phyloP scores from a whole-genome alignment of 768 basidiomycete species.

The Sporobolomyces roseus region DNA sequence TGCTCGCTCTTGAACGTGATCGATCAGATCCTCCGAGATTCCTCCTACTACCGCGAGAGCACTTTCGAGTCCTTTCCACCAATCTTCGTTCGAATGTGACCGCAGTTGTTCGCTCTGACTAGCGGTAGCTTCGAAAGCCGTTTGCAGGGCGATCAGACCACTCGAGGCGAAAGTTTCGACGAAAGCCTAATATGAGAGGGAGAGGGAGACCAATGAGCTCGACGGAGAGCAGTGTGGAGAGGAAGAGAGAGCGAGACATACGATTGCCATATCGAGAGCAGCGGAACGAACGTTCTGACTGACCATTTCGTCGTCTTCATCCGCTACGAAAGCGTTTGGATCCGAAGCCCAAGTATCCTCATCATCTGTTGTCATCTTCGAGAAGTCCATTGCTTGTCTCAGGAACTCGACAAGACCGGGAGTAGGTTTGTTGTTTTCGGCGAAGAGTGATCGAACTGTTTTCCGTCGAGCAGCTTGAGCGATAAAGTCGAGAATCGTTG shows the following conservation, averaged over 20 bases:
- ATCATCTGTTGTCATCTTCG: conserved; percentile 82
- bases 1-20: conserved; percentile 71
- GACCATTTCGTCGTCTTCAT: conserved; percentile 88
- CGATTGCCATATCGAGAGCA: conserved; percentile 75
- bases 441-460: conserved; percentile 64
- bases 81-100: conserved; percentile 34
- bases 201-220: background rate
- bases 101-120: conserved; percentile 18
- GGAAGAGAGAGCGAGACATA: conserved; percentile 48
- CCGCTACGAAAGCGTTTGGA: conserved; percentile 85
- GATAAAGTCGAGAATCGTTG: conserved; percentile 75
- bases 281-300: conserved; percentile 76
- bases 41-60: conserved; percentile 60
- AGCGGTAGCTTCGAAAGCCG: conserved; percentile 28
- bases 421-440: conserved; percentile 35
- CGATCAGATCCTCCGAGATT: conserved; percentile 69
- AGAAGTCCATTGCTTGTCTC: conserved; percentile 61
- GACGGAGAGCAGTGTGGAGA: background rate
- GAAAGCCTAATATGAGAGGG: conserved; percentile 27
- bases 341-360: conserved; percentile 87
- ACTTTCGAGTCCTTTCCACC: conserved; percentile 85
- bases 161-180: conserved; percentile 9
- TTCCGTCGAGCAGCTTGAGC: conserved; percentile 64
- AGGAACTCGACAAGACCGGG: conserved; percentile 54
- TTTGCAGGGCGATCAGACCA: conserved; percentile 22